These are phyloP conservation scores for Paramecium octaurelia DNA, from an alignment of 73 alveolate genomes.

Conservation along the genomic window DNA sequence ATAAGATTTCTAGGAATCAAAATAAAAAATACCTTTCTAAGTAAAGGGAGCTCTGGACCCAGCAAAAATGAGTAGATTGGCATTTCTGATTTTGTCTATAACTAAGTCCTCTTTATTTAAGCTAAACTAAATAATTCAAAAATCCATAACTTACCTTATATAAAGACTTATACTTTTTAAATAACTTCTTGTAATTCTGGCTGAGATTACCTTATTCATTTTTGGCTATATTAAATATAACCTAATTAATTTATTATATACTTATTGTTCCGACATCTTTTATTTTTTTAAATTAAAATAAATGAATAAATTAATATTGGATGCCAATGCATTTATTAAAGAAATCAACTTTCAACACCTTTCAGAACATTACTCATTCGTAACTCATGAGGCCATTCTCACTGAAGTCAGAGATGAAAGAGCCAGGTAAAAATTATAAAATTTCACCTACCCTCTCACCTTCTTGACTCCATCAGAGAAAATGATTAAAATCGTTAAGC, in stretches of 20 bases:
- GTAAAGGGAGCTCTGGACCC: constrained; percentile 78
- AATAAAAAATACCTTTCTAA: constrained; percentile 46
- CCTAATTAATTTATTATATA: not conserved
- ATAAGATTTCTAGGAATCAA: constrained; percentile 78
- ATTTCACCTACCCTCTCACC: constrained; percentile 5
- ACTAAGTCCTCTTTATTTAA: constrained; percentile 59
- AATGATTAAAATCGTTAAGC: not conserved
- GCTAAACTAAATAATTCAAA: constrained; percentile 37
- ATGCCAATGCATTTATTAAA: constrained; percentile 61
- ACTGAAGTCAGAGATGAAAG: constrained; percentile 51
- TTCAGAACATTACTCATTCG: constrained; percentile 21
- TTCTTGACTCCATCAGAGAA: constrained; percentile 18
- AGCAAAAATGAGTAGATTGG: constrained; percentile 69
- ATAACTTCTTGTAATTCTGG: constrained; percentile 46
- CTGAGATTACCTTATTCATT: constrained; percentile 57
- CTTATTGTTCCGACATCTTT: constrained; percentile 31
- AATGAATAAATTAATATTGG: constrained; percentile 51
- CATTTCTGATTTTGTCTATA: constrained; percentile 66
- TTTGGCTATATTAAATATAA: constrained; percentile 55
- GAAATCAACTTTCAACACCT: constrained; percentile 50
- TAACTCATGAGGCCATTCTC: constrained; percentile 33
- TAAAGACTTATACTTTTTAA: constrained; percentile 53
- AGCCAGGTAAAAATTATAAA: constrained; percentile 45
- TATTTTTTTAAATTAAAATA: not conserved
- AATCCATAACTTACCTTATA: constrained; percentile 48